Percentiles rank a stretch among this genome's conserved stretches.
Evolutionary conservation across 371 early-diverging fungal species (phyloP).

Genomic region (Apophysomyces trapeziformis): DNA sequence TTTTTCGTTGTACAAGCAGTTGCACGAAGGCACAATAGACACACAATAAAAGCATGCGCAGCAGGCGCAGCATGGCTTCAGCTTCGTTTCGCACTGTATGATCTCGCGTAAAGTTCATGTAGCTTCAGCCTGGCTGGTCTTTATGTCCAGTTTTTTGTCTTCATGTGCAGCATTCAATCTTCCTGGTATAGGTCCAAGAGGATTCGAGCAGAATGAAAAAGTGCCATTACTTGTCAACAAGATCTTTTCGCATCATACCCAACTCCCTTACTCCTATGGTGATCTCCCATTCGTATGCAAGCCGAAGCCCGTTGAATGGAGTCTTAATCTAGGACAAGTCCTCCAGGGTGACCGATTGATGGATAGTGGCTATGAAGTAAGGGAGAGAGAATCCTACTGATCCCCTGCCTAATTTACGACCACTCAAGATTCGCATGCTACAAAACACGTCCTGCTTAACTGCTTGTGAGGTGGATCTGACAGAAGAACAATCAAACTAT

Average conservation of each 20-base stretch:
- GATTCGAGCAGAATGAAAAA: slow-evolving; percentile 58
- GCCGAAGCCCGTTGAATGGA: slow-evolving; percentile 46
- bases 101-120: background rate
- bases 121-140: background rate
- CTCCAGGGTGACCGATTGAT: slow-evolving; percentile 84
- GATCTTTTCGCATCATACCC: slow-evolving; percentile 64
- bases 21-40: too few species aligned
- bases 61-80: too few species aligned
- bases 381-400: background rate
- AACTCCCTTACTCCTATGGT: slow-evolving; percentile 75
- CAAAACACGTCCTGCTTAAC: slow-evolving; percentile 47
- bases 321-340: slow-evolving; percentile 78
- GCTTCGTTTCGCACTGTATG: too few species aligned
- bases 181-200: slow-evolving; percentile 73
- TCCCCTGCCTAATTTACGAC: background rate
- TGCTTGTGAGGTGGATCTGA: slow-evolving; percentile 46
- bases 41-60: too few species aligned
- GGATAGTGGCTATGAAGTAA: slow-evolving; percentile 53
- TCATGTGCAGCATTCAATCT: slow-evolving; percentile 64
- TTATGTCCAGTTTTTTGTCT: background rate
- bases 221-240: slow-evolving; percentile 79
- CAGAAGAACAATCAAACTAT: slow-evolving; percentile 46
- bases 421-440: slow-evolving; percentile 14
- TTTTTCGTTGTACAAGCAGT: too few species aligned
- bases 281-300: slow-evolving; percentile 74